phyloP scores from a whole-genome alignment of 345 rosid species.

The Salix dunnii region DNA sequence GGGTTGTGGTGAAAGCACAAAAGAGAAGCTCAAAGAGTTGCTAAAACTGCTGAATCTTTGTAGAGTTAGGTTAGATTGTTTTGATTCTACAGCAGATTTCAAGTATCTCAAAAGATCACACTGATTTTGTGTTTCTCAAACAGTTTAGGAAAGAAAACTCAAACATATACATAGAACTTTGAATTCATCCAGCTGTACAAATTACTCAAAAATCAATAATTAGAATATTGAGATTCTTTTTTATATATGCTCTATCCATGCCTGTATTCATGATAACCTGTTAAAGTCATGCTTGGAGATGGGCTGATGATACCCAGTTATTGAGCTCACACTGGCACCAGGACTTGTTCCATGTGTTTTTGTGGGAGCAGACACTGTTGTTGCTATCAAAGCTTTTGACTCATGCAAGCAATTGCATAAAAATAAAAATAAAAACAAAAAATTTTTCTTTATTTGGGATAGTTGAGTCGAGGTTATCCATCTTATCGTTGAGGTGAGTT shows the following conservation, averaged over 20 bases:
- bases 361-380: too few relatives aligned
- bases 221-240: neutral
- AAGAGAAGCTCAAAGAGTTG: conserved; percentile 29
- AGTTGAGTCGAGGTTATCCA: too few relatives aligned
- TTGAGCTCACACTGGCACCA: too few relatives aligned
- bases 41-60: conserved; percentile 28
- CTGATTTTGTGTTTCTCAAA: neutral
- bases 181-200: neutral
- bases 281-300: neutral
- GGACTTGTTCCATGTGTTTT: too few relatives aligned
- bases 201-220: neutral
- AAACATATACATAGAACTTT: neutral
- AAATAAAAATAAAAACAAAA: too few relatives aligned
- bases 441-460: too few relatives aligned
- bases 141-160: neutral
- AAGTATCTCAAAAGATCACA: conserved; percentile 24
- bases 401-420: too few relatives aligned
- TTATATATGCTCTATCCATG: neutral
- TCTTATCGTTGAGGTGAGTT: too few relatives aligned
- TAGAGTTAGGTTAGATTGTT: conserved; percentile 24
- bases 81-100: conserved; percentile 30
- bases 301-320: neutral
- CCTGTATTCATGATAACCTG: neutral
- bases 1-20: conserved; percentile 23
- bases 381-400: too few relatives aligned